phyloP scores from a whole-genome alignment of 2,329 filamentous ascomycete species.

The Elsinoe perseae region DNA sequence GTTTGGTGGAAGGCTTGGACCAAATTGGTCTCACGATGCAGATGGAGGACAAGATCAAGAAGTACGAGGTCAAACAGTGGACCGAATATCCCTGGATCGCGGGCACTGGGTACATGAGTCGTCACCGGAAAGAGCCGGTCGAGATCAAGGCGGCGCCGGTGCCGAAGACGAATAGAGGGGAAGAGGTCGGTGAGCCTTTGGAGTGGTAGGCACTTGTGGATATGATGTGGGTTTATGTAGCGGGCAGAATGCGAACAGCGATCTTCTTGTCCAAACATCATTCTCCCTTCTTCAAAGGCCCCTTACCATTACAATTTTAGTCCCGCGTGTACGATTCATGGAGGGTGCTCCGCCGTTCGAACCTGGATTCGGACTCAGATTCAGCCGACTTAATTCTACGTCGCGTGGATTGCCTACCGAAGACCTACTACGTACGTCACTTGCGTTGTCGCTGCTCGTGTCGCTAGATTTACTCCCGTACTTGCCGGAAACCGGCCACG shows the following conservation, averaged over 20 bases:
- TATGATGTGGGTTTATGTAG: background rate
- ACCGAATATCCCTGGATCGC: slow-evolving; percentile 84
- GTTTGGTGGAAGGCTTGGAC: slow-evolving; percentile 84
- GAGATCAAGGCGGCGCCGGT: slow-evolving; percentile 61
- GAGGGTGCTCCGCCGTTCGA: too few relatives aligned
- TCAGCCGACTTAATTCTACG: too few relatives aligned
- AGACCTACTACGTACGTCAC: too few relatives aligned
- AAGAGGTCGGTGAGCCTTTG: slow-evolving; percentile 74
- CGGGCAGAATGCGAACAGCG: background rate
- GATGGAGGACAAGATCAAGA: slow-evolving; percentile 77
- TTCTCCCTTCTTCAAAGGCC: too few relatives aligned
- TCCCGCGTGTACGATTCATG: too few relatives aligned
- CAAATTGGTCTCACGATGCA: slow-evolving; percentile 94
- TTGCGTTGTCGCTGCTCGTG: too few relatives aligned
- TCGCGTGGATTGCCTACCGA: too few relatives aligned
- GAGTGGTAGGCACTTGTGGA: slow-evolving; percentile 58
- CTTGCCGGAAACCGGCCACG: too few relatives aligned
- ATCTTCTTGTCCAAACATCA: background rate
- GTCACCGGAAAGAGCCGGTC: slow-evolving; percentile 49
- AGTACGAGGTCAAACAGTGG: slow-evolving; percentile 72
- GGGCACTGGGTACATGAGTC: slow-evolving; percentile 68
- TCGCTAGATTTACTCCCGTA: too few relatives aligned
- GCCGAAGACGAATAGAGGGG: slow-evolving; percentile 81
- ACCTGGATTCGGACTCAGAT: background rate
- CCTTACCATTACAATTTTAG: too few relatives aligned